These are phyloP conservation scores for Penicillium sp. DNA, from an alignment of 2,329 filamentous ascomycete genomes.

Conservation along the genomic window DNA sequence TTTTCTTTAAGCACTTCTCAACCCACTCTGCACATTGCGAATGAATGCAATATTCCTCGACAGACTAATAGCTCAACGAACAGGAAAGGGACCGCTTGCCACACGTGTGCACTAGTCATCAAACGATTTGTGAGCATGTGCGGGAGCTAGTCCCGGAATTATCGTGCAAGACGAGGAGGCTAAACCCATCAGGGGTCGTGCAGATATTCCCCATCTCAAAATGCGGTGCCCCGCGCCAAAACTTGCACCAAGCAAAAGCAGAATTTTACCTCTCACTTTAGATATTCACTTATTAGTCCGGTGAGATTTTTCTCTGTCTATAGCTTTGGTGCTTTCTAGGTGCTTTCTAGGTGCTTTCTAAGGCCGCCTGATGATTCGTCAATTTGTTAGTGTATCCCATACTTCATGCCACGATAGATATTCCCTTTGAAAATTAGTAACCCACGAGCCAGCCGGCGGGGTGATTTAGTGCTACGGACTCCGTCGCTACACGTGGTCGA, in stretches of 20 bases:
- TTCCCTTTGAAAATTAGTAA: not conserved
- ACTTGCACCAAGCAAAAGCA: not conserved
- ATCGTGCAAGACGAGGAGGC: not conserved
- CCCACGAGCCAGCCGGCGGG: not conserved
- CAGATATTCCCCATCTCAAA: not conserved
- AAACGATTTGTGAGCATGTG: not conserved
- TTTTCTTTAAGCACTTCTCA: not conserved
- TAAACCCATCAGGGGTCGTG: not conserved
- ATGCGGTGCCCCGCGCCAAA: not conserved
- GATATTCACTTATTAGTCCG: not conserved
- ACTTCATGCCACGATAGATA: not conserved
- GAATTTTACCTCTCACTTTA: not conserved
- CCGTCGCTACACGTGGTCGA: conserved; percentile 5
- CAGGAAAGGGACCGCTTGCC: not conserved
- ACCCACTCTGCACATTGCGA: not conserved
- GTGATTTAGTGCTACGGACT: conserved; percentile 4
- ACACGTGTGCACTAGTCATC: conserved; percentile 3
- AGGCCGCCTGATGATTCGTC: not conserved
- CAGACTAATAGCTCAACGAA: not conserved
- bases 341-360: no score
- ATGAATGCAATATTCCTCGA: not conserved
- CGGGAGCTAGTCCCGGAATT: not conserved
- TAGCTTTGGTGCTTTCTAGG: not conserved
- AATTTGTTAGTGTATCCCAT: not conserved
- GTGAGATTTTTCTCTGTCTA: not conserved